Base-by-base conservation (phyloP, 345 rosid genomes). In the Melastoma malabathricum region DNA sequence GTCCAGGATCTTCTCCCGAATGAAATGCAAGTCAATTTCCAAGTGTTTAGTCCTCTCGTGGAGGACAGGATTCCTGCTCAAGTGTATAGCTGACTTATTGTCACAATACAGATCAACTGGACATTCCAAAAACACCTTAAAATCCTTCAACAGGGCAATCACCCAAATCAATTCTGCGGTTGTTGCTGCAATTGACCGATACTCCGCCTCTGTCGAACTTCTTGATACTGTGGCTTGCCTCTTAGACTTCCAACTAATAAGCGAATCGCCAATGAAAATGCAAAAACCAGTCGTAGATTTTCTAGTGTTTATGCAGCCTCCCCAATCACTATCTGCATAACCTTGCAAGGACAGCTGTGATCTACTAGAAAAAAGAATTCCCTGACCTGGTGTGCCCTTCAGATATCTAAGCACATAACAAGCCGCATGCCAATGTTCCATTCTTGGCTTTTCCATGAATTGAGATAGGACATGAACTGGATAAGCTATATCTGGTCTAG, bases 111-210 rank as follows among this genome's bases (percentile, higher is more conserved):
- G 25, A 4, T 22, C 25, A 22, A 22, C 25, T 22, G 25, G 25
- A 22, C 25, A 22, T 22, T 22, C 25, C 25, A 22, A 22, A 22
- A 22, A 22, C 25, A 22, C 25, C 25, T 22, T 22, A 22, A 18
- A 31, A 3, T 43, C 10, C 9, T 3, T 22, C 8, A 22, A 10
- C 9, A 44, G 48, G 3, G 18, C 0, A 8, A 15, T 3, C 19
- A 54, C 14, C 58, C 48, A 41, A n/a, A 54, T 17, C 16, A 54
- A 22, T n/a, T 54, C 47, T 13, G 39, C 43, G 13, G n/a, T 31
- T 17, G 0, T 0, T 4, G 31, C 0, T 31, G 43, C 10, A 14
- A 22, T 22, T 22, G 18, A 12, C 16, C 6, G 20, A 19, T 54
- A n/a, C 46, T 54, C 22, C 43, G 13, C 45, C 3, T 6, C 3